Conservation (phyloP, 352 stramenopile genomes). For the Globisporangium paroecandrum region DNA sequence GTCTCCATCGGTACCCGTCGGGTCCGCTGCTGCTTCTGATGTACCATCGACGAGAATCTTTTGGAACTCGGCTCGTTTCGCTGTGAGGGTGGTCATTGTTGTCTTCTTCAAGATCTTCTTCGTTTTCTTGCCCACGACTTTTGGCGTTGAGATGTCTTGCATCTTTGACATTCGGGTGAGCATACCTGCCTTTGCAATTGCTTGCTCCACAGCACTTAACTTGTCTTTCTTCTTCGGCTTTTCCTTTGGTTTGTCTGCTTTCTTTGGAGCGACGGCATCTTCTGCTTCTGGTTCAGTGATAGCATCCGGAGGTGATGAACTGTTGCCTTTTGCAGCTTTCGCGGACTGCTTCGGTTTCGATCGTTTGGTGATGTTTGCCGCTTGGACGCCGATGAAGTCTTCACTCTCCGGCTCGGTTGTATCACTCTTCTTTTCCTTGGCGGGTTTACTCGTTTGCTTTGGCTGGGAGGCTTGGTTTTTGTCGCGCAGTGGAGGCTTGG, state of each 20-base stretch:
- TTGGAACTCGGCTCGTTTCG: conserved; percentile 48
- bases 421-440: not conserved
- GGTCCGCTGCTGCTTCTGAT: not conserved
- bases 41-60: conserved; percentile 29
- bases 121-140: conserved; percentile 53
- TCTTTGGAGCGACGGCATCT: not conserved
- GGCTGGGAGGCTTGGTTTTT: not conserved
- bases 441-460: not conserved
- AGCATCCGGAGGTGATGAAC: too few relatives aligned
- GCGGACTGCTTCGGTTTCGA: conserved; percentile 11
- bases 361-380: conserved; percentile 19
- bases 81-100: conserved; percentile 25
- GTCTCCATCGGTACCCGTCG: conserved; percentile 3
- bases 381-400: conserved; percentile 12
- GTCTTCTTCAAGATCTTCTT: conserved; percentile 38
- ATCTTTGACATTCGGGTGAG: conserved; percentile 46
- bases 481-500: not conserved
- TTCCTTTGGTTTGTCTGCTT: conserved; percentile 12
- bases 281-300: conserved; percentile 11
- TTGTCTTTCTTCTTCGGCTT: conserved; percentile 25
- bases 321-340: not conserved
- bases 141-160: conserved; percentile 64
- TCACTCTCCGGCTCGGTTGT: conserved; percentile 10
- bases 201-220: conserved; percentile 38
- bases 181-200: conserved; percentile 46